phyloP scores from a whole-genome alignment of 1,139 yeast species.

The Hemisphaericaspora xylanilytica region DNA sequence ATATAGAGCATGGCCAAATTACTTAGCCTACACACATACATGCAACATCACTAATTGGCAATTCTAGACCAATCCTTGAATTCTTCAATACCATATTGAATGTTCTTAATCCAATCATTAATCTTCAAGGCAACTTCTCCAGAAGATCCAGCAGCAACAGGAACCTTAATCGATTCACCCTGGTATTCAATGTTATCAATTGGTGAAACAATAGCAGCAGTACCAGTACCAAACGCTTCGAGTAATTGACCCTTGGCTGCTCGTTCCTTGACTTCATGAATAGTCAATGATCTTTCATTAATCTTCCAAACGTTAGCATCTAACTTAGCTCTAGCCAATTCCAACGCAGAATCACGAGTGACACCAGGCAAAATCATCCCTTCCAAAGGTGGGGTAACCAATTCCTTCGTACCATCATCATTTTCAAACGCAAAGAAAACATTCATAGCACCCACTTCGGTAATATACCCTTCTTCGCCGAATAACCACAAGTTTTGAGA shows the following conservation, averaged over 20 bases:
- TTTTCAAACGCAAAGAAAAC: conserved; percentile 76
- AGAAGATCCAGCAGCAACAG: conserved; percentile 73
- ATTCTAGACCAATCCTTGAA: conserved; percentile 62
- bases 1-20: too few species aligned
- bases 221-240: conserved; percentile 96
- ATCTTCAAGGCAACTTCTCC: conserved; percentile 78
- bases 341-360: conserved; percentile 85
- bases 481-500: conserved; percentile 96
- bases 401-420: conserved; percentile 81
- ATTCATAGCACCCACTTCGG: conserved; percentile 98
- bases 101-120: conserved; percentile 79
- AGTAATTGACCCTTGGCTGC: conserved; percentile 78
- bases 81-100: conserved; percentile 82
- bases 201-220: conserved; percentile 96
- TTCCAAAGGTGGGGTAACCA: conserved; percentile 94
- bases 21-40: too few species aligned
- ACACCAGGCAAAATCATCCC: conserved; percentile 97
- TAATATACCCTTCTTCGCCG: conserved; percentile 83
- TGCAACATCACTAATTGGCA: too few species aligned
- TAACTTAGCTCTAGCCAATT: conserved; percentile 71
- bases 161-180: conserved; percentile 70
- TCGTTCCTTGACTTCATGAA: conserved; percentile 73
- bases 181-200: conserved; percentile 82
- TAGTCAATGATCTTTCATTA: conserved; percentile 78
- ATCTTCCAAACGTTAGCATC: conserved; percentile 73